A percentile compares a stretch with the other conserved stretches of the same genome.
Evolutionary conservation across 768 basidiomycete genomes (phyloP).

Genomic region (Rhodotorula paludigena): DNA sequence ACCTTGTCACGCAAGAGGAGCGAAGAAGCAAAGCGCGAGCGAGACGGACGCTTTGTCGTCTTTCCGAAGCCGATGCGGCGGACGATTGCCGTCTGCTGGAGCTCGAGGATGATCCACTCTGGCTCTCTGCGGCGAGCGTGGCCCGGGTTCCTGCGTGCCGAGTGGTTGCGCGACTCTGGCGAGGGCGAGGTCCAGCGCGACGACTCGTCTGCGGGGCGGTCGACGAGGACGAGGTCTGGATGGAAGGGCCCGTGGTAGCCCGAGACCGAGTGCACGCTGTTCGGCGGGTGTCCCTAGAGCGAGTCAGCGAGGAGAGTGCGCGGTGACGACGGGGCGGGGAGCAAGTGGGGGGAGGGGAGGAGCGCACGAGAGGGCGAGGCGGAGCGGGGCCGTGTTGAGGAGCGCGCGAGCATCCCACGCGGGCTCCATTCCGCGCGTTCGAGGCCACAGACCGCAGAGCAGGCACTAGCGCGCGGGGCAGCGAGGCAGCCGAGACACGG

Average conservation of each 20-base stretch:
- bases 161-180: constrained; percentile 14
- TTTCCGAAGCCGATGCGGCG: constrained; percentile 26
- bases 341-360: not conserved
- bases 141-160: not conserved
- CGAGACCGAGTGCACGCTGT: constrained; percentile 23
- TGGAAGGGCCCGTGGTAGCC: constrained; percentile 9
- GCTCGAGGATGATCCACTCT: constrained; percentile 29
- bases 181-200: constrained; percentile 29
- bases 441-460: no score
- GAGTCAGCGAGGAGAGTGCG: not conserved
- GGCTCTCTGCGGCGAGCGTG: constrained; percentile 1
- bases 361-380: not conserved
- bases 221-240: constrained; percentile 8
- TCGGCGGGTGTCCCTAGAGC: not conserved
- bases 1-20: no score
- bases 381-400: not conserved
- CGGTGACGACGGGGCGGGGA: constrained; percentile 3
- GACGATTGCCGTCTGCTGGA: constrained; percentile 18
- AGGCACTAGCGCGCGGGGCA: no score
- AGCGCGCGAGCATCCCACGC: not conserved
- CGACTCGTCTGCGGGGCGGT: constrained; percentile 2
- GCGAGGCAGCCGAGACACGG: no score
- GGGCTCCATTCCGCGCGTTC: no score
- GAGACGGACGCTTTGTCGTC: constrained; percentile 20
- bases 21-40: not conserved